Conservation (phyloP, 73 alveolate species). For the Blepharisma stoltei region DNA sequence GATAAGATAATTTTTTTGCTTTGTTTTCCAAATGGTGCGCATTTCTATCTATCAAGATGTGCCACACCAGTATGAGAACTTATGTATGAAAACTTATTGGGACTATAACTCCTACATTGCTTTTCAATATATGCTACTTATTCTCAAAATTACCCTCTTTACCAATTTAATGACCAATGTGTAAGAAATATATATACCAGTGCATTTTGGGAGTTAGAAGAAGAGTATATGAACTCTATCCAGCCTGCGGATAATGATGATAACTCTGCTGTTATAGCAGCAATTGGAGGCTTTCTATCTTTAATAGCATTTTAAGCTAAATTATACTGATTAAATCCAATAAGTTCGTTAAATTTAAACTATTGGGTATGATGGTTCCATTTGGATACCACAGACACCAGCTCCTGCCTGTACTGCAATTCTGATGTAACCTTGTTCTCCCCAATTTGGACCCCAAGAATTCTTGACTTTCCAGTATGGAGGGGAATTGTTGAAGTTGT, state of each 20-base stretch:
- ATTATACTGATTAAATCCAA: too few species aligned
- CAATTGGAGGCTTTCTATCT: too few species aligned
- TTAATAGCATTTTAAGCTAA: too few species aligned
- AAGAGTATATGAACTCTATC: neutral
- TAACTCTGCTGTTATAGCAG: too few species aligned
- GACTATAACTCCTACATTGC: neutral
- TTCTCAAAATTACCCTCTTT: conserved; percentile 9
- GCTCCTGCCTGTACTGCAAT: conserved; percentile 58
- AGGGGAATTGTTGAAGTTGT: conserved; percentile 31
- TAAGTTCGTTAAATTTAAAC: too few species aligned
- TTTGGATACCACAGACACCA: conserved; percentile 4
- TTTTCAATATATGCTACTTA: neutral
- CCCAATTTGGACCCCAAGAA: conserved; percentile 95
- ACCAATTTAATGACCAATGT: neutral
- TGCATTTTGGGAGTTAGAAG: neutral
- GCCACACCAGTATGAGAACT: neutral
- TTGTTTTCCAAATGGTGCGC: neutral
- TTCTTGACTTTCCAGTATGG: conserved; percentile 77
- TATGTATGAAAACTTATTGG: neutral
- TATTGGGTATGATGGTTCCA: too few species aligned
- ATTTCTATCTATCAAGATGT: neutral
- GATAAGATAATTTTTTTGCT: too few species aligned
- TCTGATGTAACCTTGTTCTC: conserved; percentile 87
- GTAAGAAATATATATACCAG: neutral
- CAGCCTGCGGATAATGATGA: too few species aligned